phyloP scores from a whole-genome alignment of 208 protist species.

The Novymonas esmeraldas region DNA sequence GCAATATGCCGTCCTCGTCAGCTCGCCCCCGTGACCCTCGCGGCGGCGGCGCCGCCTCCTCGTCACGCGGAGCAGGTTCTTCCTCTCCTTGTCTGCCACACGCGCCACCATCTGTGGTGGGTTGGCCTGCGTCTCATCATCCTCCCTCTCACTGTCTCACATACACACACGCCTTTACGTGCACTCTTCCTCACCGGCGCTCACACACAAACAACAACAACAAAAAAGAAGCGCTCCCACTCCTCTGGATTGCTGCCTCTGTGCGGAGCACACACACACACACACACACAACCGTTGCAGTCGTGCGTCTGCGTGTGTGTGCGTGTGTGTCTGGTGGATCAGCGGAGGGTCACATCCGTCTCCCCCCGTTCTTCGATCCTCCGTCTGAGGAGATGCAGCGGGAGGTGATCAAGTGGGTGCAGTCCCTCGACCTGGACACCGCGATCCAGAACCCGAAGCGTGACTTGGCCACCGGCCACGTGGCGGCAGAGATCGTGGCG shows the following conservation, averaged over 20 bases:
- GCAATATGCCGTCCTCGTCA: too few relatives aligned
- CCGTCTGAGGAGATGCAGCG: conserved; percentile 65
- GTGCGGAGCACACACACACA: too few relatives aligned
- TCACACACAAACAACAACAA: background rate
- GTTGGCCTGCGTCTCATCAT: background rate
- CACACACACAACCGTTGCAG: background rate
- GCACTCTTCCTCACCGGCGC: too few relatives aligned
- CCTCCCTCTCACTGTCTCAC: background rate
- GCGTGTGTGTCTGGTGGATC: background rate
- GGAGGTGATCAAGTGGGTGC: conserved; percentile 96
- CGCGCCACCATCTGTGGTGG: too few relatives aligned
- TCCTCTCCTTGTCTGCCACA: too few relatives aligned
- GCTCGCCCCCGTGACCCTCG: too few relatives aligned
- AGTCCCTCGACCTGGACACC: conserved; percentile 92
- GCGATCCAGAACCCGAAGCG: conserved; percentile 90
- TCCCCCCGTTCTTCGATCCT: background rate
- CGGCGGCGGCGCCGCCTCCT: too few relatives aligned
- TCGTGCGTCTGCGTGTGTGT: background rate
- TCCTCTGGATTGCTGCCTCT: too few relatives aligned
- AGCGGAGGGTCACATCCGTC: background rate
- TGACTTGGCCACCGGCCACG: conserved; percentile 95
- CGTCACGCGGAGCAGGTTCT: too few relatives aligned
- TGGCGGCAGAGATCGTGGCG: conserved; percentile 93
- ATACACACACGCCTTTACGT: background rate
- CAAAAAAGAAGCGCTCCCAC: too few relatives aligned